Base-by-base conservation (phyloP, 2,329 filamentous ascomycete genomes). In the Coleophoma eucalyptorum region DNA sequence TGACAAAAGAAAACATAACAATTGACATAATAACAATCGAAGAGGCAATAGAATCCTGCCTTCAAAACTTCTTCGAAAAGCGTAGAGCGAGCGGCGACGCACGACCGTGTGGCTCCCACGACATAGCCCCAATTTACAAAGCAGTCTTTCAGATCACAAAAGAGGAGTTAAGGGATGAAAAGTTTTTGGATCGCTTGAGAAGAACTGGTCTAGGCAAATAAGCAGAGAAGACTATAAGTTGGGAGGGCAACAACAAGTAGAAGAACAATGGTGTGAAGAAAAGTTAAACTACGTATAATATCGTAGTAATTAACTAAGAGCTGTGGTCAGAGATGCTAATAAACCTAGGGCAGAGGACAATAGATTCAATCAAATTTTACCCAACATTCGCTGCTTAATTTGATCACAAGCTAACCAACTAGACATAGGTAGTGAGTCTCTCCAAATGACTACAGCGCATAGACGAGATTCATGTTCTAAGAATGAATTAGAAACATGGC, bases 91-190 rank as follows among this genome's bases (percentile, higher is more conserved):
- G 62, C 50, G 61, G 60, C 13, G 64, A 66, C 50, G 50, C 53
- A 11, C 44, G 62, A 46, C 62, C 62, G 10, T 64, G 57, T 43
- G 62, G 62, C 35, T 59, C 62, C 8, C 63, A 65, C 54, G 62
- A 62, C 43, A 58, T 65, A 52, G 58, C 7, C n/a, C 45, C 56
- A 19, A 49, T 58, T 38, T 58, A 56, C 49, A 16, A 37, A 37
- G 49, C 42, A 26, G 56, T 61, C 5, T 59, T 60, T 50, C 49
- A 52, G 5, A 50, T 61, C 48, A 31, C 31, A 15, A 54, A 52
- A 26, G 53, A 51, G 18, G 55, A 55, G 13, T 49, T 59, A 41
- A 52, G 37, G 41, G 43, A 56, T 45, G 49, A 59, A n/a, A 51
- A 43, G 12, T 61, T 59, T 46, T 46, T 58, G 40, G 21, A 51